Evolutionary conservation across 305 asterid species (phyloP).

Genomic region (Fraxinus albicans): DNA sequence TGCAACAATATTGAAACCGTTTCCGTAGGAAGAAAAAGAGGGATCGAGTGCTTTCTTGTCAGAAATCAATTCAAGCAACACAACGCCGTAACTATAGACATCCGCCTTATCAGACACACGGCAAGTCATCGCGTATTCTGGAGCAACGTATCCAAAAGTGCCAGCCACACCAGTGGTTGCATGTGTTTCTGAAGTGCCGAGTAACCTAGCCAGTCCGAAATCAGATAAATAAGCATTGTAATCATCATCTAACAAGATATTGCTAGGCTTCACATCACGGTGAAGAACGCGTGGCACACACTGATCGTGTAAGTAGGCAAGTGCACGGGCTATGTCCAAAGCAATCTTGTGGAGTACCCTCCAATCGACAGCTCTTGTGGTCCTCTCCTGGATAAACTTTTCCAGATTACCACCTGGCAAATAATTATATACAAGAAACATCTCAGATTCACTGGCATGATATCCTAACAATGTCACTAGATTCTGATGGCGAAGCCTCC

Average conservation of each 20-base stretch:
- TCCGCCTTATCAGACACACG: constrained; percentile 62
- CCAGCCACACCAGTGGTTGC: constrained; percentile 62
- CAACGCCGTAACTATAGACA: constrained; percentile 55
- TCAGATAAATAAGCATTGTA: constrained; percentile 50
- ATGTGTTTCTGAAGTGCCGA: constrained; percentile 58
- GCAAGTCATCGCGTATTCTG: constrained; percentile 56
- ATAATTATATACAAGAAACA: constrained; percentile 23
- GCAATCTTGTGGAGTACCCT: constrained; percentile 55
- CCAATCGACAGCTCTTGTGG: constrained; percentile 53
- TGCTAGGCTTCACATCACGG: constrained; percentile 61
- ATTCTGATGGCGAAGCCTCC: constrained; percentile 20
- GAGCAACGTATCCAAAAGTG: constrained; percentile 59
- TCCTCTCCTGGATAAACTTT: constrained; percentile 52
- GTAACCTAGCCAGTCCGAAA: constrained; percentile 50
- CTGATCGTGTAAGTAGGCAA: constrained; percentile 55
- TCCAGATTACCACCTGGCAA: constrained; percentile 29
- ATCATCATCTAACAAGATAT: constrained; percentile 51
- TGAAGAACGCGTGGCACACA: constrained; percentile 61
- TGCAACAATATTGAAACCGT: constrained; percentile 43
- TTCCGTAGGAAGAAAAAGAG: constrained; percentile 51
- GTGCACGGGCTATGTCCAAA: constrained; percentile 52
- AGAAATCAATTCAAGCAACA: constrained; percentile 49
- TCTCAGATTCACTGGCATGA: constrained; percentile 26
- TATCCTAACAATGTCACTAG: constrained; percentile 24
- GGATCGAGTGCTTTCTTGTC: constrained; percentile 62